phyloP scores from a whole-genome alignment of 179 eudicot genomes.

The Silene coronaria region DNA sequence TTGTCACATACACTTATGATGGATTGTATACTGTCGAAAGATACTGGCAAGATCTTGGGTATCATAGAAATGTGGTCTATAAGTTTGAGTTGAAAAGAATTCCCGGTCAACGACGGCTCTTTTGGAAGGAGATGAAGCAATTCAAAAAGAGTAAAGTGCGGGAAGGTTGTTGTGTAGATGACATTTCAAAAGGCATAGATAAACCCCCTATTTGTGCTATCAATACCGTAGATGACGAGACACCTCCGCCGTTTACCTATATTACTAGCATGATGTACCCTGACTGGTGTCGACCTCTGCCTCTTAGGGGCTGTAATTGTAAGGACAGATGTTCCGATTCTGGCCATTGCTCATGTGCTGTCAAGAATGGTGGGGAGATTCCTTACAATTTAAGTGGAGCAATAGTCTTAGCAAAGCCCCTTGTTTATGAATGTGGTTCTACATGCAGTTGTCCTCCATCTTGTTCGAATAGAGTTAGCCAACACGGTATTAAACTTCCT shows the following conservation, averaged over 20 bases:
- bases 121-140: conserved; percentile 63
- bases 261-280: conserved; percentile 60
- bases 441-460: conserved; percentile 62
- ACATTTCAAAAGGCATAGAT: conserved; percentile 62
- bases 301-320: conserved; percentile 63
- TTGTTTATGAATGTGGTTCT: conserved; percentile 85
- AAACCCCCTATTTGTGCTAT: conserved; percentile 48
- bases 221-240: conserved; percentile 54
- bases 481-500: conserved; percentile 54
- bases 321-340: conserved; percentile 49
- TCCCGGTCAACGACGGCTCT: conserved; percentile 67
- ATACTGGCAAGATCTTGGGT: conserved; percentile 44
- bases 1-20: conserved; percentile 61
- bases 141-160: conserved; percentile 47
- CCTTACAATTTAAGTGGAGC: conserved; percentile 62
- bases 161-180: conserved; percentile 47
- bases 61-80: conserved; percentile 53
- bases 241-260: conserved; percentile 56
- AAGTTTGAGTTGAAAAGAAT: conserved; percentile 62
- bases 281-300: conserved; percentile 37
- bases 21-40: conserved; percentile 66
- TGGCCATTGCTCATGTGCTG: conserved; percentile 47
- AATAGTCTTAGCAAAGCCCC: conserved; percentile 51
- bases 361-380: conserved; percentile 62
- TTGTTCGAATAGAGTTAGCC: conserved; percentile 70